A percentile compares a stretch with the other conserved stretches of the same genome.
Conservation (phyloP, 2,329 filamentous ascomycete genomes). For the Colletotrichum plurivorum region DNA sequence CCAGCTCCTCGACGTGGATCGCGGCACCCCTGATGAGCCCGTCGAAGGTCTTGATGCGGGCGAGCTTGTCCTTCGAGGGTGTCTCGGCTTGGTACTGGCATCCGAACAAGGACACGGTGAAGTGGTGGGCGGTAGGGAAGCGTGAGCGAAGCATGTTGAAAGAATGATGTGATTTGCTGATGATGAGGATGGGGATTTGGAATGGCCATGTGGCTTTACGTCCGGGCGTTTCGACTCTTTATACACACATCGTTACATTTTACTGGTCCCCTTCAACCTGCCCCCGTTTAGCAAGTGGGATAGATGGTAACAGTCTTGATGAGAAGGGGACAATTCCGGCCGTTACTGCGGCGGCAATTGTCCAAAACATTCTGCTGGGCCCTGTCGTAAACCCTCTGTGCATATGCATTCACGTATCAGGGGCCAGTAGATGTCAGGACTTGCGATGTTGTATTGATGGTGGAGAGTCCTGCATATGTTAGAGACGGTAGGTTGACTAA, state of each 20-base stretch:
- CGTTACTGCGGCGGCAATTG: neutral
- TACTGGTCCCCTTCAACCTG: neutral
- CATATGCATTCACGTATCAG: constrained; percentile 18
- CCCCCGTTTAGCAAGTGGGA: neutral
- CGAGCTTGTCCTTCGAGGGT: constrained; percentile 27
- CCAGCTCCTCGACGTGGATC: constrained; percentile 36
- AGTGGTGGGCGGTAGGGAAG: constrained; percentile 37
- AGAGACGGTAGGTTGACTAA: neutral
- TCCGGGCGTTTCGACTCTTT: constrained; percentile 10
- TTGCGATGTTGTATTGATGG: neutral
- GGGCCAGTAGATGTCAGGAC: neutral
- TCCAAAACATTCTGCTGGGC: neutral
- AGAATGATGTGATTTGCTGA: constrained; percentile 1
- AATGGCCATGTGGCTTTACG: neutral
- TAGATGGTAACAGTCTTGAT: constrained; percentile 5
- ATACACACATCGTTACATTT: constrained; percentile 17
- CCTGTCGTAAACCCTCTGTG: constrained; percentile 23
- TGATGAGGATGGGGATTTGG: neutral
- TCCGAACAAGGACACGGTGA: constrained; percentile 37
- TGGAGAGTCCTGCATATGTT: neutral
- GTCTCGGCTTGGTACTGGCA: constrained; percentile 35
- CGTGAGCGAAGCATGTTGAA: constrained; percentile 34
- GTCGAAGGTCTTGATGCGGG: constrained; percentile 31
- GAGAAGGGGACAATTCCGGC: too few relatives aligned
- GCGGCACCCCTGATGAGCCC: constrained; percentile 30